Base-by-base conservation (phyloP, 352 stramenopile species). In the Pythium oligandrum region DNA sequence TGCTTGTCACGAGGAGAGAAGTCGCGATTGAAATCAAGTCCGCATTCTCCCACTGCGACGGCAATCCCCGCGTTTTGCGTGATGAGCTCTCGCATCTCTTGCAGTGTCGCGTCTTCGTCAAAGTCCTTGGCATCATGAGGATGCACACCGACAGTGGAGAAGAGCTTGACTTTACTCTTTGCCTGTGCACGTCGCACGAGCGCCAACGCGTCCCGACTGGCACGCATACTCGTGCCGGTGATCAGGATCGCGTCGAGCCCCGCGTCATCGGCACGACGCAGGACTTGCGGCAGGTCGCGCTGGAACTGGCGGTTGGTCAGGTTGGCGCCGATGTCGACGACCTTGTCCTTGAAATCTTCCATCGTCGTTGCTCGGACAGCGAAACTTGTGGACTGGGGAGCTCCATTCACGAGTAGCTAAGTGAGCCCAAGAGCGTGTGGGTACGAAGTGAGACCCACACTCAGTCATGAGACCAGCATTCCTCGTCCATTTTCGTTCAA, bases 21-120 rank as follows among this genome's bases (percentile, higher is more conserved):
- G 53, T 98, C 73, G 35, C 94, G 85, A 72, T 98, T 97, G 61
- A 98, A 98, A 68, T 98, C 95, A 11, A 98, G 71, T 40, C 95
- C 96, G 57, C 89, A 98, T 69, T 98, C 96, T 44, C 95, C 96
- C 30, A 98, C 75, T 10, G 95, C 96, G 35, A 90, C 84, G 34
- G 97, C 84, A 44, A 81, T 75, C 37, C 70, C 68, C 5, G 57
- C 59, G 43, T 85, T 61, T 40, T 56, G 33, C 32, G 54, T 35
- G 32, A 82, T 76, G 10, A 90, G 31, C 37, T 64, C 55, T 0
- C 69, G 62, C 69, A 86, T 87, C 55, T 75, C 64, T 0, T 45
- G 53, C 8, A 75, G 53, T 4, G 66, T 76, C 10, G 44, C 47
- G 10, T 31, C 40, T 4, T 68, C 59, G 37, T 77, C 54, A 66